phyloP scores from a whole-genome alignment of 805 yeast species.

The Metschnikowia henanensis region DNA sequence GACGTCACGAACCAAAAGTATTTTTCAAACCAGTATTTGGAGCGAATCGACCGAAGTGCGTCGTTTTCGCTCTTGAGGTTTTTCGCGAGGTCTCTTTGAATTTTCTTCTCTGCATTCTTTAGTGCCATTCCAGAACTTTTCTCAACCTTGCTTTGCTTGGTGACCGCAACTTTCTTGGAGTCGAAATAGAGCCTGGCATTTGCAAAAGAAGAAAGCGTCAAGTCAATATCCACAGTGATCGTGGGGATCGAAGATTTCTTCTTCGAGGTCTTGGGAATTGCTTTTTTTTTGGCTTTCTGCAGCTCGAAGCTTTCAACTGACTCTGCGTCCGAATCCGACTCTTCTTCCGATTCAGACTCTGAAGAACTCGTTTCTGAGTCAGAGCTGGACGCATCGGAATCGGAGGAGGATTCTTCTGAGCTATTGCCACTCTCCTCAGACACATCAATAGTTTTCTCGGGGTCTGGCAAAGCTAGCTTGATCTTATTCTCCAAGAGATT shows the following conservation, averaged over 20 bases:
- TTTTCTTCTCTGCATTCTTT: conserved; percentile 77
- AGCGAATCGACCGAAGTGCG: conserved; percentile 58
- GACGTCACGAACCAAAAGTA: conserved; percentile 92
- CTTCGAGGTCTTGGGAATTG: conserved; percentile 14
- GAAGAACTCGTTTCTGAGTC: conserved; percentile 28
- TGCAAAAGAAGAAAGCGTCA: conserved; percentile 77
- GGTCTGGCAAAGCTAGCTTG: conserved; percentile 52
- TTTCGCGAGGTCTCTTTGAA: conserved; percentile 67
- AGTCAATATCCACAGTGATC: conserved; percentile 63
- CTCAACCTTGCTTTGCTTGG: conserved; percentile 79
- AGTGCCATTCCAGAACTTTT: conserved; percentile 75
- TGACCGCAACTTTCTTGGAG: conserved; percentile 69
- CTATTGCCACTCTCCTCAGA: conserved; percentile 1
- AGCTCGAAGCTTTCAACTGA: conserved; percentile 13
- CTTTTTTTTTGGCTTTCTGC: conserved; percentile 15
- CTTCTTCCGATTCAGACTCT: conserved; percentile 35
- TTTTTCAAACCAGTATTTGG: conserved; percentile 90
- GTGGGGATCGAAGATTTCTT: conserved; percentile 15
- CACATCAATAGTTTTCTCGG: conserved; percentile 31
- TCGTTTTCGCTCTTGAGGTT: conserved; percentile 54
- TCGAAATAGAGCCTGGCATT: conserved; percentile 84
- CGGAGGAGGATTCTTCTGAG: conserved; percentile 25
- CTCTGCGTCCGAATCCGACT: conserved; percentile 15
- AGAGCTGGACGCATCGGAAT: conserved; percentile 13
- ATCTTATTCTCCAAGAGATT: conserved; percentile 69